Conservation (phyloP, 2,329 filamentous ascomycete genomes). For the Fusarium proliferatum region DNA sequence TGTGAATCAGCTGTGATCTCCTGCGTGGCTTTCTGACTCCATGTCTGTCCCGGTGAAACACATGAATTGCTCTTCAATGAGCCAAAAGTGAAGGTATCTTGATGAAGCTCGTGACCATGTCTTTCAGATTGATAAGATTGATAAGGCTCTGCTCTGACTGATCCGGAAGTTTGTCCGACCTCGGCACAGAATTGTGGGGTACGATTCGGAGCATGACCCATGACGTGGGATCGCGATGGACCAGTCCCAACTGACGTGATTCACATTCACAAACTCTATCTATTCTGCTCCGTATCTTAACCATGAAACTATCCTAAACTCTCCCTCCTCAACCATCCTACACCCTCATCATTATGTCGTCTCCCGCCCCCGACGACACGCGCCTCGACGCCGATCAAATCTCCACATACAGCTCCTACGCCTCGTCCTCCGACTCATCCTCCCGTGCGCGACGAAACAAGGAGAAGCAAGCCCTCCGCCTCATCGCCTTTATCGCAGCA, state of each 20-base stretch:
- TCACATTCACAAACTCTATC: background rate
- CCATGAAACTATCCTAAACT: conserved; percentile 20
- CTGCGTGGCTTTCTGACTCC: background rate
- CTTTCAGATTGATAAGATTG: conserved; percentile 7
- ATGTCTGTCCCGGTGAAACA: background rate
- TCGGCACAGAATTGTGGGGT: conserved; percentile 27
- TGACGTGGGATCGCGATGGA: conserved; percentile 39
- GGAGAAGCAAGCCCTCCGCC: conserved; percentile 51
- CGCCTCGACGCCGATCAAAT: conserved; percentile 41
- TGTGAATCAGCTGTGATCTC: background rate
- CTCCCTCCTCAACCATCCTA: background rate
- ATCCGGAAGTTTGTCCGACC: conserved; percentile 14
- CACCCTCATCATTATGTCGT: conserved; percentile 32
- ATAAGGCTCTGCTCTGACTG: background rate
- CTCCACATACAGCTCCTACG: conserved; percentile 41
- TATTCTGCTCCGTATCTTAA: background rate
- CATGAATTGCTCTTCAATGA: accelerated
- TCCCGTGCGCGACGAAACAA: conserved; percentile 41
- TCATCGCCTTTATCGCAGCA: conserved; percentile 64
- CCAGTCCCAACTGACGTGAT: conserved; percentile 31
- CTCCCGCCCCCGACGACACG: conserved; percentile 28
- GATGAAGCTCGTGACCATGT: background rate
- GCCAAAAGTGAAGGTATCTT: background rate
- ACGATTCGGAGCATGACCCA: conserved; percentile 19
- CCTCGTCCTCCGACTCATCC: conserved; percentile 30